phyloP scores from a whole-genome alignment of 192 early-diverging fungal genomes.

The Rhizophagus clarus region DNA sequence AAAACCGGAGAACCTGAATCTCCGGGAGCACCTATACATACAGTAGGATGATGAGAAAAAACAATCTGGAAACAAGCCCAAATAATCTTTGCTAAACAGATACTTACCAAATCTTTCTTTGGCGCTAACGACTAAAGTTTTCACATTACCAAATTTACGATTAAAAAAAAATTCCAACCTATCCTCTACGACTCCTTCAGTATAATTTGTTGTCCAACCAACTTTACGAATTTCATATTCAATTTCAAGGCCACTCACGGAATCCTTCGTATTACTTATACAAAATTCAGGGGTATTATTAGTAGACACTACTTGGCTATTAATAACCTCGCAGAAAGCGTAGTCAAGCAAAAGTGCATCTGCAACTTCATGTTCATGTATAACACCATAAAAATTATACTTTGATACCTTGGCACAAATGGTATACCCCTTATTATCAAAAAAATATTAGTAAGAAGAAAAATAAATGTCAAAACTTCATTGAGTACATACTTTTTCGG shows the following conservation, averaged over 20 bases:
- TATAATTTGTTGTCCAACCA: background rate
- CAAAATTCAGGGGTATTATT: background rate
- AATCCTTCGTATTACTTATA: background rate
- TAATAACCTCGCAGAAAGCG: background rate
- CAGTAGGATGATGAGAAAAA: background rate
- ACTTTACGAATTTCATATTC: background rate
- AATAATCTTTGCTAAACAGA: background rate
- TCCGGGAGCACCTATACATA: too few relatives aligned
- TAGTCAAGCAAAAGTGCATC: background rate
- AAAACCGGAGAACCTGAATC: slow-evolving; percentile 6
- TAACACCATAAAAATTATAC: background rate
- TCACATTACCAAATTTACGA: too few relatives aligned
- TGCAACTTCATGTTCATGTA: too few relatives aligned
- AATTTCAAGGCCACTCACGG: background rate
- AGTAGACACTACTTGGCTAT: background rate
- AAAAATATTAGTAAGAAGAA: background rate
- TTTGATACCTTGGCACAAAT: background rate
- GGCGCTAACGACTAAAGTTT: background rate
- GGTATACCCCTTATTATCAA: slow-evolving; percentile 4
- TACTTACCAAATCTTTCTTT: background rate
- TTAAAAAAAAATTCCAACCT: background rate
- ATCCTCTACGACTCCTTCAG: background rate
- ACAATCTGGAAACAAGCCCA: background rate
- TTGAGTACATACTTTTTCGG: background rate
- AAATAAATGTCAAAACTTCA: background rate